Conservation (phyloP, 2,329 filamentous ascomycete genomes). For the Calonectria fujianensis region DNA sequence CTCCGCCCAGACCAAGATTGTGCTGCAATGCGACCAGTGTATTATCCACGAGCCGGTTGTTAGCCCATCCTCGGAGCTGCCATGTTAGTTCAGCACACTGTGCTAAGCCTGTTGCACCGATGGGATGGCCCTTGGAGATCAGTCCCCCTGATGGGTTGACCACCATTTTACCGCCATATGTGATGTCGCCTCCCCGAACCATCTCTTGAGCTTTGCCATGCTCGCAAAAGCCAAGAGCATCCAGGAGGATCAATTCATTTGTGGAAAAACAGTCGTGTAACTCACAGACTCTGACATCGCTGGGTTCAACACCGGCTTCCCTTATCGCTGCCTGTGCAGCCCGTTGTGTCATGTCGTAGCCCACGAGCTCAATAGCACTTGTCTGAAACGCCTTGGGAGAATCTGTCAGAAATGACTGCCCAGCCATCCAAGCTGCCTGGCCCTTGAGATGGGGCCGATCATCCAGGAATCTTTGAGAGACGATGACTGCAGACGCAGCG, state of each 20-base stretch:
- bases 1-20: conserved; percentile 56
- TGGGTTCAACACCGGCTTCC: conserved; percentile 46
- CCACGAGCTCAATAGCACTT: conserved; percentile 55
- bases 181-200: conserved; percentile 38
- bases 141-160: conserved; percentile 56
- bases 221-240: conserved; percentile 50
- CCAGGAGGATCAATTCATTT: conserved; percentile 54
- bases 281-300: conserved; percentile 52
- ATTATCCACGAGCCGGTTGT: conserved; percentile 49
- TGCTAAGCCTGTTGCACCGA: conserved; percentile 56
- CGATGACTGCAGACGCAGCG: conserved; percentile 89
- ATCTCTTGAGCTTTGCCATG: conserved; percentile 45
- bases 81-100: conserved; percentile 57
- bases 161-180: conserved; percentile 40
- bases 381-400: conserved; percentile 30
- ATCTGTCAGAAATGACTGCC: conserved; percentile 33
- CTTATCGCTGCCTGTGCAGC: conserved; percentile 49
- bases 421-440: conserved; percentile 76
- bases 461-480: conserved; percentile 91
- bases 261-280: conserved; percentile 57
- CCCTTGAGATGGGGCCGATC: conserved; percentile 86
- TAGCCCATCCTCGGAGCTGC: conserved; percentile 57
- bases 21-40: conserved; percentile 52
- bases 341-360: conserved; percentile 54
- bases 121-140: conserved; percentile 57